Conservation (phyloP, 371 early-diverging fungal genomes). For the Sporodiniella umbellata region DNA sequence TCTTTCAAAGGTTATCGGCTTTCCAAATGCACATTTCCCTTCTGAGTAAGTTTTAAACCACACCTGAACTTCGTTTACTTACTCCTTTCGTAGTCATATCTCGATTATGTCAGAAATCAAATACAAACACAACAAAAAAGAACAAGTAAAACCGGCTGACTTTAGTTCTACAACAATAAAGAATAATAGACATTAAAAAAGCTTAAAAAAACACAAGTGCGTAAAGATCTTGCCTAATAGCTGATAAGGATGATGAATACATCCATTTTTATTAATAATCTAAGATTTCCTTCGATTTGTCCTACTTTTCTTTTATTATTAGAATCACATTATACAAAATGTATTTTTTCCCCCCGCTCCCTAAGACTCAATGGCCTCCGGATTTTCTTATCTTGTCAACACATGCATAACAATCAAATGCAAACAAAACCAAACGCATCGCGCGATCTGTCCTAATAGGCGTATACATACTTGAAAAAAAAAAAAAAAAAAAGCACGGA, state of each 20-base stretch:
- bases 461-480: too few relatives aligned
- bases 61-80: background rate
- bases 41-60: constrained; percentile 70
- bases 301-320: background rate
- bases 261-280: constrained; percentile 1
- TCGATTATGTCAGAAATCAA: constrained; percentile 60
- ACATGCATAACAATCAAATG: too few relatives aligned
- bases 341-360: background rate
- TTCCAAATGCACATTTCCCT: constrained; percentile 94
- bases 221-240: background rate
- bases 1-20: constrained; percentile 78
- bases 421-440: too few relatives aligned
- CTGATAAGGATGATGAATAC: background rate
- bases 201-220: too few relatives aligned
- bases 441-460: too few relatives aligned
- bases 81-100: constrained; percentile 42
- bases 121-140: constrained; percentile 15
- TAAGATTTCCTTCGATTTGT: background rate
- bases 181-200: constrained; percentile 12
- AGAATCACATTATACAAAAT: background rate
- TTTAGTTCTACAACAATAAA: constrained; percentile 17
- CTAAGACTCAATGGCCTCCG: background rate
- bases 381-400: too few relatives aligned
- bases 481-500: too few relatives aligned
- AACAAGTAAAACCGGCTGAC: constrained; percentile 15